These are phyloP conservation scores for Umbelopsis isabellina DNA, from an alignment of 192 early-diverging fungal species.

Conservation along the genomic window DNA sequence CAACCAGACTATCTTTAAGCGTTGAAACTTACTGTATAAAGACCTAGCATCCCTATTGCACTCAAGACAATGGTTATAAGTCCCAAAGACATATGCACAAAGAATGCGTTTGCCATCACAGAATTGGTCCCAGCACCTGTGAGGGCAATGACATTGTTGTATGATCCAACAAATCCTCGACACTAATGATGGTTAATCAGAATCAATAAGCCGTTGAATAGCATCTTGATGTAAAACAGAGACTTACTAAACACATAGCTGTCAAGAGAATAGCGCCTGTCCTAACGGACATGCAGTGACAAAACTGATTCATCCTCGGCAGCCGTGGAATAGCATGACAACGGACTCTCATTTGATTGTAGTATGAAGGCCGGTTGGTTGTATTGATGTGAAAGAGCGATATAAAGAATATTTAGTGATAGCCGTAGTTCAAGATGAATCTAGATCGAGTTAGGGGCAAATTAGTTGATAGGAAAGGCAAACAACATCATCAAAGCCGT, in stretches of 20 bases:
- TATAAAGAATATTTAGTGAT: too few relatives aligned
- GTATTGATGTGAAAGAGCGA: not conserved
- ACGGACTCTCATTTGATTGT: conserved; percentile 8
- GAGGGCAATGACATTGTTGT: conserved; percentile 4
- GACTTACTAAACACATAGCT: conserved; percentile 13
- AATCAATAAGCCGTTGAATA: not conserved
- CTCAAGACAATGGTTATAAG: conserved; percentile 8
- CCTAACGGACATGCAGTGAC: conserved; percentile 18
- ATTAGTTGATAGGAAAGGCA: not conserved
- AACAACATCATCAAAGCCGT: not conserved
- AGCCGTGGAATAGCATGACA: conserved; percentile 13
- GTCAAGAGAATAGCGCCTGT: conserved; percentile 17
- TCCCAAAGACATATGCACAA: conserved; percentile 6
- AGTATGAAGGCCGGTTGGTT: not conserved
- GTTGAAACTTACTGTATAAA: not conserved
- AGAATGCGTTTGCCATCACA: not conserved
- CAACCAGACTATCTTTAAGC: not conserved
- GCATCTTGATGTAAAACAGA: too few relatives aligned
- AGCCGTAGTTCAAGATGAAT: too few relatives aligned
- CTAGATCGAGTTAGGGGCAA: too few relatives aligned
- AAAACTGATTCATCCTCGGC: conserved; percentile 13
- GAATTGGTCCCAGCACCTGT: not conserved
- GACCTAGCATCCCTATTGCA: conserved; percentile 6
- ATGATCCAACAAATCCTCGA: conserved; percentile 13
- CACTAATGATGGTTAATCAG: not conserved